These are phyloP conservation scores for Ophiosphaerella korrae DNA, from an alignment of 2,329 filamentous ascomycete genomes.

Conservation along the genomic window DNA sequence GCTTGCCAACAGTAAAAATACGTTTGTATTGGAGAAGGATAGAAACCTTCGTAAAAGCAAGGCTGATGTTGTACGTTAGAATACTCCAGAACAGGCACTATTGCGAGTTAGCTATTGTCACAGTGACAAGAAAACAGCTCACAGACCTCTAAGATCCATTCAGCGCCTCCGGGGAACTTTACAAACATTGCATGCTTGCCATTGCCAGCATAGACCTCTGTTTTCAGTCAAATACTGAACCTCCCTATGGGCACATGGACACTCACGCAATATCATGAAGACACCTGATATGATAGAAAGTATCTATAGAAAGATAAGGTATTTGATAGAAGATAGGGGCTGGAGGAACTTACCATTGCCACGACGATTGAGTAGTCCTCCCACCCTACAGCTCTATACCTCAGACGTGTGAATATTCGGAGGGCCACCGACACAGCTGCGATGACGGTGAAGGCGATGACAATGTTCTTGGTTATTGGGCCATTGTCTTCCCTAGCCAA, in stretches of 20 bases:
- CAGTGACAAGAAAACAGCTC: too few relatives aligned
- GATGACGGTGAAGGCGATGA: constrained; percentile 23
- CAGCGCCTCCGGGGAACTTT: constrained; percentile 12
- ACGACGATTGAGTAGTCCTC: constrained; percentile 30
- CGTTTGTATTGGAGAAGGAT: constrained; percentile 36
- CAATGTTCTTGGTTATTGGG: constrained; percentile 3
- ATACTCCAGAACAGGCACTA: constrained; percentile 32
- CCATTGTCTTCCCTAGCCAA: constrained; percentile 8
- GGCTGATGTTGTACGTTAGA: constrained; percentile 26
- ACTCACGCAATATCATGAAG: constrained; percentile 14
- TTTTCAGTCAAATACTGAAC: constrained; percentile 1
- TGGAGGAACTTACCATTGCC: constrained; percentile 20
- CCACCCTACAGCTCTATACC: constrained; percentile 19
- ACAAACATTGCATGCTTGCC: constrained; percentile 30
- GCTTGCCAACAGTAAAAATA: constrained; percentile 29
- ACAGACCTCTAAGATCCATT: constrained; percentile 21
- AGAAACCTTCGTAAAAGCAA: constrained; percentile 33
- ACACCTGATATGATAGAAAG: constrained; percentile 14
- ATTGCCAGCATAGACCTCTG: constrained; percentile 26
- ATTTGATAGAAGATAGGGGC: background rate
- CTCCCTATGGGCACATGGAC: constrained; percentile 14
- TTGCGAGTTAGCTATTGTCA: background rate
- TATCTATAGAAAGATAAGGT: constrained; percentile 3
- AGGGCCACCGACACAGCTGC: constrained; percentile 25
- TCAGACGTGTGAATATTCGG: constrained; percentile 28